These are phyloP conservation scores for Rhynchospora pubera DNA, from an alignment of 176 grass and related monocot genomes.

Conservation along the genomic window DNA sequence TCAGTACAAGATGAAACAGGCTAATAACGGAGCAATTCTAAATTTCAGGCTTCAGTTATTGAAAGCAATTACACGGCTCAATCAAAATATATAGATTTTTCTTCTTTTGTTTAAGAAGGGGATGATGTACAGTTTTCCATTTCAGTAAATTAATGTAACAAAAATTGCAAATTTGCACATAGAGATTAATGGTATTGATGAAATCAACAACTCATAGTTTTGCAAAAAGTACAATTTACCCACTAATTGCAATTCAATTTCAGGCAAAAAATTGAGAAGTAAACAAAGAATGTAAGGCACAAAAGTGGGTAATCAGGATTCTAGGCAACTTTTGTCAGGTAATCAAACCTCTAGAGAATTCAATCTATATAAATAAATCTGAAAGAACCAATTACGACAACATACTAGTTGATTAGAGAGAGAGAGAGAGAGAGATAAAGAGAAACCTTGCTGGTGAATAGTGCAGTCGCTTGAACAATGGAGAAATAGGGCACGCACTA, in stretches of 20 bases:
- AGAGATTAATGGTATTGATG: not conserved
- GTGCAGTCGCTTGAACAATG: not conserved
- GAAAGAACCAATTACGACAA: not conserved
- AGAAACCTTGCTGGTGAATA: too few relatives aligned
- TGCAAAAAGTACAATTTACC: not conserved
- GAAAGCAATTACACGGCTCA: not conserved
- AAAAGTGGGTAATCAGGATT: not conserved
- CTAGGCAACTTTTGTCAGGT: not conserved
- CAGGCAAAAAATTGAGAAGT: not conserved
- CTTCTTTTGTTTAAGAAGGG: not conserved
- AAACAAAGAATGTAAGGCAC: not conserved
- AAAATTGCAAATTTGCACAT: not conserved
- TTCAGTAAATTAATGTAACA: not conserved
- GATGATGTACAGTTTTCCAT: not conserved
- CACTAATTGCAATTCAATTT: not conserved
- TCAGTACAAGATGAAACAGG: not conserved
- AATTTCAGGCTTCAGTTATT: not conserved
- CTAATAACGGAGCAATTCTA: not conserved
- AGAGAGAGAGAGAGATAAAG: too few relatives aligned
- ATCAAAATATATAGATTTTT: not conserved
- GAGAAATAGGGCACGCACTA: conserved; percentile 18
- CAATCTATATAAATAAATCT: not conserved
- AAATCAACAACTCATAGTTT: not conserved
- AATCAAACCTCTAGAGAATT: not conserved
- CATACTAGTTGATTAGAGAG: not conserved